Percentiles rank a stretch among this genome's conserved stretches.
Evolutionary conservation across 202 grass and related monocot genomes (phyloP).

Genomic region (Hordeum pubiflorum): DNA sequence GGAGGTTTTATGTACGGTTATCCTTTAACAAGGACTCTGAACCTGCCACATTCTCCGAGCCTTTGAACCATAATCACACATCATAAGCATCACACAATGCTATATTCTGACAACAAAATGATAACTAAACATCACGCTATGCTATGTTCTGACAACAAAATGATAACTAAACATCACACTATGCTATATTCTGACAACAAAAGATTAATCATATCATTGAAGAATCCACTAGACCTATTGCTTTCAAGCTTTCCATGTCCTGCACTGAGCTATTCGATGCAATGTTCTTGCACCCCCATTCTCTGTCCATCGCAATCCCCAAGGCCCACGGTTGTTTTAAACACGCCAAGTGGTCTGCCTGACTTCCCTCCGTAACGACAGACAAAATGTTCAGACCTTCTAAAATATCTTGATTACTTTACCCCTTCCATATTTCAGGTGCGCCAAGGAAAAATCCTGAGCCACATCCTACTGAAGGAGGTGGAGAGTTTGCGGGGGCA

Average conservation of each 20-base stretch:
- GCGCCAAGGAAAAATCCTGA: background rate
- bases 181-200: background rate
- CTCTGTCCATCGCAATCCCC: background rate
- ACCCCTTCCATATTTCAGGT: slow-evolving; percentile 10
- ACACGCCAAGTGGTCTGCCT: background rate
- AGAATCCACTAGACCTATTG: background rate
- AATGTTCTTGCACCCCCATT: slow-evolving; percentile 19
- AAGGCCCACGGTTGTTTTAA: background rate
- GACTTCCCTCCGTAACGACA: background rate
- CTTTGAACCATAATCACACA: background rate
- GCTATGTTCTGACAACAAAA: background rate
- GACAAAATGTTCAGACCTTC: background rate
- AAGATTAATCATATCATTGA: background rate
- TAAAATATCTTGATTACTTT: background rate
- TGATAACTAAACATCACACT: background rate
- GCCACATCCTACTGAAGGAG: slow-evolving; percentile 4
- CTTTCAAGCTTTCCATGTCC: background rate
- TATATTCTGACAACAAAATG: background rate
- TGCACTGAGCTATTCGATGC: background rate
- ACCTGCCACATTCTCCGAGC: background rate
- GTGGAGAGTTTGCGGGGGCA: background rate
- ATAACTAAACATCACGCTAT: background rate
- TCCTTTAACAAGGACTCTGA: background rate
- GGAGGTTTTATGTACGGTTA: background rate
- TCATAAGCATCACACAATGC: background rate